phyloP scores from a whole-genome alignment of 257 asterid genomes.

The Solanum chilense region DNA sequence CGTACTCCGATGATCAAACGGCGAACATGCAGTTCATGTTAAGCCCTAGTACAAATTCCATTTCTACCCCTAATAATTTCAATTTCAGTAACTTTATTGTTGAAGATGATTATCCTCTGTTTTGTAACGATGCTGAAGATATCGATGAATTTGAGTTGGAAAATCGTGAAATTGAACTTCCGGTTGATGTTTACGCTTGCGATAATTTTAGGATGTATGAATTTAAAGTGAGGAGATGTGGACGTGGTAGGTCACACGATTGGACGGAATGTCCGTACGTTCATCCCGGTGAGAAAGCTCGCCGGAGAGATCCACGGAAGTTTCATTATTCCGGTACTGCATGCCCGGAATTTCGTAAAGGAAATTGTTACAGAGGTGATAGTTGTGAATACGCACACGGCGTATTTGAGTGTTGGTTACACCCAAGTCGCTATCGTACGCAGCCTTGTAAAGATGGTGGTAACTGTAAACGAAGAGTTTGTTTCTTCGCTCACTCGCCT shows the following conservation, averaged over 20 bases:
- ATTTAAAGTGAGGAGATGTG: constrained; percentile 66
- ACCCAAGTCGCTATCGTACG: constrained; percentile 81
- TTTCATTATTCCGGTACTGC: constrained; percentile 64
- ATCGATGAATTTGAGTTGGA: constrained; percentile 14
- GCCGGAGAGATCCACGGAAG: constrained; percentile 86
- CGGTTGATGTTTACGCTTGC: constrained; percentile 67
- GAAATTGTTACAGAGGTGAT: constrained; percentile 53
- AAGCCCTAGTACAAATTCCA: constrained; percentile 25
- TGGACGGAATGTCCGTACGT: constrained; percentile 94
- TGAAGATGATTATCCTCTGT: constrained; percentile 20
- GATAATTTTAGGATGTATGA: constrained; percentile 82
- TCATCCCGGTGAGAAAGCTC: constrained; percentile 86
- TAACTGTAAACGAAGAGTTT: constrained; percentile 54
- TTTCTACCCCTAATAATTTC: constrained; percentile 20
- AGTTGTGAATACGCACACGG: constrained; percentile 75
- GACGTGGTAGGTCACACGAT: constrained; percentile 71
- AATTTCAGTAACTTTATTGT: constrained; percentile 12
- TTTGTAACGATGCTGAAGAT: neutral
- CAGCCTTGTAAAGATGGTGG: constrained; percentile 83
- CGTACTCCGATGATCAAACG: constrained; percentile 16
- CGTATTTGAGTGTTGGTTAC: constrained; percentile 87
- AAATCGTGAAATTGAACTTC: constrained; percentile 23
- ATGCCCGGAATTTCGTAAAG: constrained; percentile 70
- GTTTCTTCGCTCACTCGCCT: constrained; percentile 83
- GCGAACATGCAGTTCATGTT: constrained; percentile 5